phyloP scores from a whole-genome alignment of 129 eudicot species.

The Cynara cardunculus region DNA sequence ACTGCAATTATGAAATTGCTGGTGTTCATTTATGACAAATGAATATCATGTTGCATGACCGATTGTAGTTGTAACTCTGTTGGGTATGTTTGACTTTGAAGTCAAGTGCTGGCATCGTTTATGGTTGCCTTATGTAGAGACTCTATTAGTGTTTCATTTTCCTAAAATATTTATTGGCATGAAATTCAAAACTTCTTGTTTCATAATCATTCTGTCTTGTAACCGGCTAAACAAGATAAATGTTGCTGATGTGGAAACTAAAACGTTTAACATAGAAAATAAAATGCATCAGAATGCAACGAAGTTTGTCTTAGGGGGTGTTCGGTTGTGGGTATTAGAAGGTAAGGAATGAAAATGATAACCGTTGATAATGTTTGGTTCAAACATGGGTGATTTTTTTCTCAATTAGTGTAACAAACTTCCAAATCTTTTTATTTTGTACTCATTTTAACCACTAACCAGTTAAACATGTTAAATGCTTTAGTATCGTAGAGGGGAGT shows the following conservation, averaged over 20 bases:
- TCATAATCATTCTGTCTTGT: background rate
- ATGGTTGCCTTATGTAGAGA: background rate
- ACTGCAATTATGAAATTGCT: background rate
- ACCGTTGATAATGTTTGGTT: no score
- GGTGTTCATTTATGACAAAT: background rate
- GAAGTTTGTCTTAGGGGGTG: background rate
- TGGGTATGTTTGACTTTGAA: background rate
- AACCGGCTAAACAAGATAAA: background rate
- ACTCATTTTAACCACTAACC: background rate
- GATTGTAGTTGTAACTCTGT: background rate
- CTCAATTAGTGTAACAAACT: background rate
- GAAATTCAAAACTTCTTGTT: background rate
- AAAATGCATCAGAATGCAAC: background rate
- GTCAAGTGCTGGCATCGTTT: background rate
- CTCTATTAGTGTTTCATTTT: background rate
- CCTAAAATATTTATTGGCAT: background rate
- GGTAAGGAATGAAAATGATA: no score
- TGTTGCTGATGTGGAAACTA: background rate
- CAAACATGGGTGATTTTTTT: background rate
- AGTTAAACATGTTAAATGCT: background rate
- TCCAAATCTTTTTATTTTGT: background rate
- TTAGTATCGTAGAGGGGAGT: background rate
- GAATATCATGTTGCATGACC: background rate
- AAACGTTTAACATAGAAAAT: background rate
- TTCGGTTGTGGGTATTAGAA: no score